A percentile compares a stretch with the other conserved stretches of the same genome.
phyloP scores from a whole-genome alignment of 2,329 filamentous ascomycete species.

The Arthrobotrys conoides region DNA sequence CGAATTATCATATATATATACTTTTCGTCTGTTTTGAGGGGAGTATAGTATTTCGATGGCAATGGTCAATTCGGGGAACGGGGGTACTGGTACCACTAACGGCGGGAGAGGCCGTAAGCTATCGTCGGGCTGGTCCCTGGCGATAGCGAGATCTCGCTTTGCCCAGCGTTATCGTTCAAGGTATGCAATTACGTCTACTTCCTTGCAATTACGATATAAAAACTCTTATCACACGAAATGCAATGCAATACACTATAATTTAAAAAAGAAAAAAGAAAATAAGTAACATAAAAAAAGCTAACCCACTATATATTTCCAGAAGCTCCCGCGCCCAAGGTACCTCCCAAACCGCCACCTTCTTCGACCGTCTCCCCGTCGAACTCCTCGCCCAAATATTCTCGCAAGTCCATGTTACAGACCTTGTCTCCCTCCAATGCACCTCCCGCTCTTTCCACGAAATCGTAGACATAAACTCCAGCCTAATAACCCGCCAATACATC shows the following conservation, averaged over 20 bases:
- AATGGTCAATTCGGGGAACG: slow-evolving; percentile 36
- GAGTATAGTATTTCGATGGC: neutral
- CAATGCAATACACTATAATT: neutral
- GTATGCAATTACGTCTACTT: slow-evolving; percentile 22
- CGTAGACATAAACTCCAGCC: slow-evolving; percentile 63
- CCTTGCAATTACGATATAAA: slow-evolving; percentile 6
- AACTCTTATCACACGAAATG: neutral
- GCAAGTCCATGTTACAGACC: slow-evolving; percentile 62
- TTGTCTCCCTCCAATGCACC: slow-evolving; percentile 62
- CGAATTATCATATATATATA: neutral
- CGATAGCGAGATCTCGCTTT: slow-evolving; percentile 46
- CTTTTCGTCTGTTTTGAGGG: neutral
- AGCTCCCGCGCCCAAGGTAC: slow-evolving; percentile 30
- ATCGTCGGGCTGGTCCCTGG: slow-evolving; percentile 53
- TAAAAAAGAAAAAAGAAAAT: slow-evolving; percentile 2
- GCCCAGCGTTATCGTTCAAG: slow-evolving; percentile 53
- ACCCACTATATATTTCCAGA: slow-evolving; percentile 3
- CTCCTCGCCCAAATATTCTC: slow-evolving; percentile 64
- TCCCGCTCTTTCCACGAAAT: slow-evolving; percentile 63
- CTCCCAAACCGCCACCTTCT: slow-evolving; percentile 61
- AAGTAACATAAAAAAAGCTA: slow-evolving; percentile 10
- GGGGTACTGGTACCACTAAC: slow-evolving; percentile 3
- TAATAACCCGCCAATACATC: slow-evolving; percentile 62
- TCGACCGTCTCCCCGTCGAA: slow-evolving; percentile 64
- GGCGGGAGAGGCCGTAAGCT: slow-evolving; percentile 48